phyloP scores from a whole-genome alignment of 768 basidiomycete species.

The Dacryopinax primogenitus region DNA sequence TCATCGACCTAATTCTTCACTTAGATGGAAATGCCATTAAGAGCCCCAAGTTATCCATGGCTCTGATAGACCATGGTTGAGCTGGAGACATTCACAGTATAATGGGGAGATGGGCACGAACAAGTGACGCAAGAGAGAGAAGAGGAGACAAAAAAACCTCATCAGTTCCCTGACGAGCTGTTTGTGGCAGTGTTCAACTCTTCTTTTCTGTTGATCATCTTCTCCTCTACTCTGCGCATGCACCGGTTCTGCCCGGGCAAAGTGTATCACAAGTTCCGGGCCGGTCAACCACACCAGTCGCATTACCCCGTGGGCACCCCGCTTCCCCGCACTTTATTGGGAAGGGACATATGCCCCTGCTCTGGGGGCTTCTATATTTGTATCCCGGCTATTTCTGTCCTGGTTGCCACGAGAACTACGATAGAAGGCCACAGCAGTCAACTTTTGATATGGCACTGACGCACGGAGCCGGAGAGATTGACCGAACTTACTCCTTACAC shows the following conservation, averaged over 20 bases:
- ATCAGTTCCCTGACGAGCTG: slow-evolving; percentile 1
- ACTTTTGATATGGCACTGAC: not conserved
- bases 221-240: not conserved
- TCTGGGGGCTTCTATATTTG: not conserved
- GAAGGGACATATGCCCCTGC: not conserved
- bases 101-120: too few species aligned
- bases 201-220: not conserved
- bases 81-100: too few species aligned
- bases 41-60: too few species aligned
- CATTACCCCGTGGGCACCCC: slow-evolving; percentile 2
- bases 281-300: not conserved
- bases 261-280: not conserved
- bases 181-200: not conserved
- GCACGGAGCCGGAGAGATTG: not conserved
- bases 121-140: not conserved
- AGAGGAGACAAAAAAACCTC: not conserved
- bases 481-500: not conserved
- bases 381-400: not conserved
- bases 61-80: too few species aligned
- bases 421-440: not conserved
- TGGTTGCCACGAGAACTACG: not conserved
- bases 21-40: too few species aligned
- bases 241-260: not conserved
- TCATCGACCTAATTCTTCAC: too few species aligned
- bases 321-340: not conserved